Evolutionary conservation across 371 early-diverging fungal genomes (phyloP), one percentile per base, ranked within the genome.

Genomic region (Actinomortierella wolfii): DNA sequence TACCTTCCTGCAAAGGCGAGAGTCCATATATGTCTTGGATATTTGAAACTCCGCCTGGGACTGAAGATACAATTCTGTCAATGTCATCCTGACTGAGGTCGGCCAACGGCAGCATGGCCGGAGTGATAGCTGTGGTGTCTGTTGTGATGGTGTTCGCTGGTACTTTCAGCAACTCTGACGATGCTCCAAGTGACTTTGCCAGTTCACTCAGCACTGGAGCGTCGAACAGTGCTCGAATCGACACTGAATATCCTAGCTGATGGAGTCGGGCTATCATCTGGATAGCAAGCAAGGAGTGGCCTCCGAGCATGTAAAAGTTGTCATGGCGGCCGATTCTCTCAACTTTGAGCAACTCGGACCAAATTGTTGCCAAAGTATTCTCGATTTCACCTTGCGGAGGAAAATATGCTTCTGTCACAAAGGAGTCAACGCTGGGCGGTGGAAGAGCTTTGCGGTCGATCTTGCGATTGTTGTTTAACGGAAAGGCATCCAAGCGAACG

Each of bases 1-100:
- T 47, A 25, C 64, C 64, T 48, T 64, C 64, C 21, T 64, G 64
- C 13, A 64, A 21, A n/a, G 64, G 64, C 17, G 64, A 51, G 26
- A 64, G 9, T 2, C 28, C 34, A 24, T 60, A 60, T 17, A 60
- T 60, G 42, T 60, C 60, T 26, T 60, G 60, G 44, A 60, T 47
- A 15, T 60, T 60, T 28, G 46, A 20, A 0, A 53, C 54, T 18
- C 60, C 60, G 9, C 60, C 60, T 20, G 53, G 60, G n/a, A 53
- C 52, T 0, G 20, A 1, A 15, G 23, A 14, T 18, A 39, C 26
- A 23, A 60, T 60, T 0, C 23, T 29, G 18, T 60, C 60, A 40
- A 60, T 60, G n/a, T 60, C 60, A 28, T 20, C n/a, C 17, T 60
- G 60, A 14, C 5, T 47, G 4, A 47, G 15, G 7, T 47, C 24